These are phyloP conservation scores for Colletotrichum caudatum DNA, from an alignment of 2,329 filamentous ascomycete species.

Conservation along the genomic window DNA sequence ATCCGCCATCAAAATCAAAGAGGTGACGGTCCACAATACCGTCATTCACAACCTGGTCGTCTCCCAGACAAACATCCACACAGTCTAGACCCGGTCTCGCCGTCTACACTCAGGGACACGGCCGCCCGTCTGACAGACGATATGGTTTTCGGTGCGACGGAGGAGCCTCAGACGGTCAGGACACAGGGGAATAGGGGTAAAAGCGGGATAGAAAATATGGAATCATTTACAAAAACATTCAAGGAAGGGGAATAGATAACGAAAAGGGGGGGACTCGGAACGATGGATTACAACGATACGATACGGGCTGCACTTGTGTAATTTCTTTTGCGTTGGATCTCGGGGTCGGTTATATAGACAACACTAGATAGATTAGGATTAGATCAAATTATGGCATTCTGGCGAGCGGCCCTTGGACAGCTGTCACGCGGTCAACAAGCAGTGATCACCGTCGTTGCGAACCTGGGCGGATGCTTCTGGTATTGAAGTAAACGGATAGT, in stretches of 20 bases:
- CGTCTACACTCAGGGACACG: not conserved
- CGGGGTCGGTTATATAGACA: not conserved
- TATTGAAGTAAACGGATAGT: too few relatives aligned
- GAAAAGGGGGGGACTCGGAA: not conserved
- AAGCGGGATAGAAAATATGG: not conserved
- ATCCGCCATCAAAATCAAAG: not conserved
- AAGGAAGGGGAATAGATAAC: not conserved
- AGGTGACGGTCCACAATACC: not conserved
- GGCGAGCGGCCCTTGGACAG: not conserved
- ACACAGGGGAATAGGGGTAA: not conserved
- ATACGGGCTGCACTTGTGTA: not conserved
- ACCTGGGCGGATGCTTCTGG: not conserved
- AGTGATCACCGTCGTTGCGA: not conserved
- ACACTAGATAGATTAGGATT: not conserved
- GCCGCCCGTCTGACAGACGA: not conserved
- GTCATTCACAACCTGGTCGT: not conserved
- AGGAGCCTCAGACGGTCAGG: not conserved
- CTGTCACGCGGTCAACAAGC: too few relatives aligned
- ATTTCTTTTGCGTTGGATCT: not conserved
- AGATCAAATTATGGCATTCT: not conserved
- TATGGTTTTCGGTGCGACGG: too few relatives aligned
- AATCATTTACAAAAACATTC: not conserved
- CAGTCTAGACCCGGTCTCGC: not conserved
- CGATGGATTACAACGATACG: not conserved
- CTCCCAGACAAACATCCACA: not conserved